Evolutionary conservation across 495 filamentous ascomycete genomes (phyloP).

Genomic region (Filosporella fistucella): DNA sequence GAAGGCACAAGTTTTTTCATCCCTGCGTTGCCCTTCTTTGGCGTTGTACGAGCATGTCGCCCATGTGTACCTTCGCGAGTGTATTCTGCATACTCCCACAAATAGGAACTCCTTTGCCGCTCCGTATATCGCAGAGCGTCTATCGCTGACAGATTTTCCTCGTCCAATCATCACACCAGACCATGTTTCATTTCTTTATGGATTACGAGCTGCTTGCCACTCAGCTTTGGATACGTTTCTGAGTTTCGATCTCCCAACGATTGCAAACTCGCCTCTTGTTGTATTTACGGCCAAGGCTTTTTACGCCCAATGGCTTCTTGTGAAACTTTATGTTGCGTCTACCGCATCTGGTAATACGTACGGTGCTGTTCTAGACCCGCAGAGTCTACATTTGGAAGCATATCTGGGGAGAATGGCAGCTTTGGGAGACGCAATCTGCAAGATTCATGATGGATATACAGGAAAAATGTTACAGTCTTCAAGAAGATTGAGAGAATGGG

Average conservation of each 20-base stretch:
- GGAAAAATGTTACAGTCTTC: background rate
- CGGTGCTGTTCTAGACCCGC: background rate
- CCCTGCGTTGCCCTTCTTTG: background rate
- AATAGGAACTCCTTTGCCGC: background rate
- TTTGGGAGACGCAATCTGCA: background rate
- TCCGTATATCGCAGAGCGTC: background rate
- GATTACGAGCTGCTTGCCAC: background rate
- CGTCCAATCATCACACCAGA: background rate
- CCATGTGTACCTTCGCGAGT: background rate
- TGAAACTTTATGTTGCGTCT: background rate
- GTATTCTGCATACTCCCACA: background rate
- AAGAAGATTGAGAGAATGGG: background rate
- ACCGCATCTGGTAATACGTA: background rate
- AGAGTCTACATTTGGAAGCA: background rate
- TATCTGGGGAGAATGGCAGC: background rate
- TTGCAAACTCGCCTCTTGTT: background rate
- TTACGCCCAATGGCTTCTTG: background rate
- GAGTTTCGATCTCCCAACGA: background rate
- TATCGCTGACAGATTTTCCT: background rate
- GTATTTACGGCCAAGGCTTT: background rate
- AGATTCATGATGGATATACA: background rate
- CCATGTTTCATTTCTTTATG: background rate
- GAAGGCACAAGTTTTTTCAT: background rate
- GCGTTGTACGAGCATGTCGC: background rate
- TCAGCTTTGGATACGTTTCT: background rate